phyloP scores from a whole-genome alignment of 108 stramenopile species.

The Stephanodiscus minutulus region DNA sequence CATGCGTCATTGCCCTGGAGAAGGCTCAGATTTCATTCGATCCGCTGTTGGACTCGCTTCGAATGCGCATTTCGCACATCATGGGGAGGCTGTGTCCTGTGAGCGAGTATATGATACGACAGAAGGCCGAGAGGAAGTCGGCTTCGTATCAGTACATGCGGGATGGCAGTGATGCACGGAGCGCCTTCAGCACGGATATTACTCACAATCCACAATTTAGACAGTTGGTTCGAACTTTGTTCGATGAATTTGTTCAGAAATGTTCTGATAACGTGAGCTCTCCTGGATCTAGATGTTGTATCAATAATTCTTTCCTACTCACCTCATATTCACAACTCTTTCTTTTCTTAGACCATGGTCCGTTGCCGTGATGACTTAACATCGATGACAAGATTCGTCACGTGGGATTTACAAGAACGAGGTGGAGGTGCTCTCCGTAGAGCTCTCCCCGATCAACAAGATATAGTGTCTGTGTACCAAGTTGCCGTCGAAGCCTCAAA shows the following conservation, averaged over 20 bases:
- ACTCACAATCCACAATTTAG: constrained; percentile 71
- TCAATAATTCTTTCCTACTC: background rate
- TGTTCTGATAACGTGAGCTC: constrained; percentile 66
- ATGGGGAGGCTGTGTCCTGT: constrained; percentile 89
- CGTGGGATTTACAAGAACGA: constrained; percentile 92
- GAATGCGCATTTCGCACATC: constrained; percentile 76
- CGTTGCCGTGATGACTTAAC: constrained; percentile 87
- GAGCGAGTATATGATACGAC: constrained; percentile 85
- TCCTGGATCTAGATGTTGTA: background rate
- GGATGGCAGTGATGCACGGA: constrained; percentile 29
- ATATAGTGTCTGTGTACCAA: constrained; percentile 72
- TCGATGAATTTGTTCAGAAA: constrained; percentile 82
- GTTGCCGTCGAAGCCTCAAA: constrained; percentile 63
- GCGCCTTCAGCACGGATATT: constrained; percentile 52
- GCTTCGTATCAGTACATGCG: constrained; percentile 49
- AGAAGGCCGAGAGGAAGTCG: constrained; percentile 67
- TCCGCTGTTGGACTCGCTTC: constrained; percentile 71
- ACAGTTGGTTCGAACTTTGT: constrained; percentile 78
- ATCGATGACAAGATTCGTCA: constrained; percentile 89
- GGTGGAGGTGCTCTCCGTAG: constrained; percentile 79
- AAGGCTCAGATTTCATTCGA: constrained; percentile 90
- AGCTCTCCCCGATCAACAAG: constrained; percentile 78
- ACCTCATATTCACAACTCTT: background rate
- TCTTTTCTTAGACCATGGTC: constrained; percentile 48
- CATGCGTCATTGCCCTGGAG: constrained; percentile 92